These are phyloP conservation scores for Colletotrichum sp. DNA, from an alignment of 2,329 filamentous ascomycete genomes.

Conservation along the genomic window DNA sequence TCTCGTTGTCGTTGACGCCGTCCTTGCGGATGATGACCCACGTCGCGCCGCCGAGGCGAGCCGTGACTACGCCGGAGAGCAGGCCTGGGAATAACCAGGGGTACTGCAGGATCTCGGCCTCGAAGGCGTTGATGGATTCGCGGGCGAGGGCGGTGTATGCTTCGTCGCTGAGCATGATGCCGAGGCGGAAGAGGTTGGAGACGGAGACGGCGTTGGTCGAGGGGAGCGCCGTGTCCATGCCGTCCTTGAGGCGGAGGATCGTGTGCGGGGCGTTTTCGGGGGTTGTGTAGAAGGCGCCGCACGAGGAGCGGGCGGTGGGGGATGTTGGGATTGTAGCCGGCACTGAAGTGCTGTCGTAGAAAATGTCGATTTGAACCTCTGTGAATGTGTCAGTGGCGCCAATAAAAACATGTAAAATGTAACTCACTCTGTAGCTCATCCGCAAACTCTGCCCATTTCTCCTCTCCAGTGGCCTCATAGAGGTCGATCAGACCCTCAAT, in stretches of 20 bases:
- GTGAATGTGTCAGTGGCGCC: slow-evolving; percentile 18
- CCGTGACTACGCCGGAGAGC: slow-evolving; percentile 76
- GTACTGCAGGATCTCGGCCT: slow-evolving; percentile 90
- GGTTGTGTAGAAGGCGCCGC: slow-evolving; percentile 78
- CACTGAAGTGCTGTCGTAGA: slow-evolving; percentile 68
- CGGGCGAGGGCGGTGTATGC: slow-evolving; percentile 69
- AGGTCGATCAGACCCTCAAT: slow-evolving; percentile 83
- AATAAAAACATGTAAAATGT: background rate
- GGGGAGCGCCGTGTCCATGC: slow-evolving; percentile 91
- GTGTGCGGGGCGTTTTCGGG: slow-evolving; percentile 66
- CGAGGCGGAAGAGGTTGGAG: slow-evolving; percentile 84
- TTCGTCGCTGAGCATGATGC: slow-evolving; percentile 70
- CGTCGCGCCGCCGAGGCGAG: slow-evolving; percentile 69
- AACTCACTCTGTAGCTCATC: slow-evolving; percentile 75
- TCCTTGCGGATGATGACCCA: slow-evolving; percentile 28
- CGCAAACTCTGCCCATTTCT: slow-evolving; percentile 79
- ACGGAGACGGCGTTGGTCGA: slow-evolving; percentile 90
- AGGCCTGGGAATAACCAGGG: slow-evolving; percentile 90
- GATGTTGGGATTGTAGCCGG: slow-evolving; percentile 30
- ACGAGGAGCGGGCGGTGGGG: slow-evolving; percentile 44
- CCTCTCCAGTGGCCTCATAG: slow-evolving; percentile 82
- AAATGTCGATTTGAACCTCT: slow-evolving; percentile 77
- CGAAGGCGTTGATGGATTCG: slow-evolving; percentile 83
- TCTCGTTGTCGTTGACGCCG: slow-evolving; percentile 5
- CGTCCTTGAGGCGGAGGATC: slow-evolving; percentile 89